Evolutionary conservation across 805 yeast species (phyloP).

Genomic region (Wickerhamiella parazyma): DNA sequence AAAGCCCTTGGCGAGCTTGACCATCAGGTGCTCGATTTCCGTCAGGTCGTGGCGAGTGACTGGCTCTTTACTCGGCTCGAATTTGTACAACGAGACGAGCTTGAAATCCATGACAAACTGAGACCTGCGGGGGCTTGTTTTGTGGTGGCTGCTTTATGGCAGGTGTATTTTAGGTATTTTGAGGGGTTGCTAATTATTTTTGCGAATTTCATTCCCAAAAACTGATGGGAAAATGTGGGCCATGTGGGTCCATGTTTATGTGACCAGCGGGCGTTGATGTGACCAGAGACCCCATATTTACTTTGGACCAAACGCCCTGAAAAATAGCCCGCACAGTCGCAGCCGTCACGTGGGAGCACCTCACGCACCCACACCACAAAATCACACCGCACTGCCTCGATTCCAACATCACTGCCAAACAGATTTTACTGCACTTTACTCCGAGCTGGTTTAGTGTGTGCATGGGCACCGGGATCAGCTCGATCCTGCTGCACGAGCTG

Average conservation of each 20-base stretch:
- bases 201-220: no score
- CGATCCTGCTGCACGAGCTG: conserved; percentile 46
- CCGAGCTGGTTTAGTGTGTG: conserved; percentile 46
- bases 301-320: no score
- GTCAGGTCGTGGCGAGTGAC: conserved; percentile 14
- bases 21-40: conserved; percentile 37
- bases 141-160: neutral
- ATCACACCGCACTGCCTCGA: no score
- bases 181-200: no score
- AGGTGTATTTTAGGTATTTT: no score
- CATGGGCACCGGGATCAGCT: conserved; percentile 79
- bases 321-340: no score
- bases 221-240: neutral
- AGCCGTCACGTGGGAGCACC: neutral
- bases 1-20: conserved; percentile 39
- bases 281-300: no score
- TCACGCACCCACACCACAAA: no score
- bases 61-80: neutral
- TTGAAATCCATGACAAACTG: neutral
- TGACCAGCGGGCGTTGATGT: no score
- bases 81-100: conserved; percentile 1
- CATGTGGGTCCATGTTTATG: neutral
- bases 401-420: neutral
- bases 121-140: no score
- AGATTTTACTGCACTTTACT: conserved; percentile 9